Evolutionary conservation across 495 filamentous ascomycete species (phyloP).

Genomic region (Choiromyces venosus): DNA sequence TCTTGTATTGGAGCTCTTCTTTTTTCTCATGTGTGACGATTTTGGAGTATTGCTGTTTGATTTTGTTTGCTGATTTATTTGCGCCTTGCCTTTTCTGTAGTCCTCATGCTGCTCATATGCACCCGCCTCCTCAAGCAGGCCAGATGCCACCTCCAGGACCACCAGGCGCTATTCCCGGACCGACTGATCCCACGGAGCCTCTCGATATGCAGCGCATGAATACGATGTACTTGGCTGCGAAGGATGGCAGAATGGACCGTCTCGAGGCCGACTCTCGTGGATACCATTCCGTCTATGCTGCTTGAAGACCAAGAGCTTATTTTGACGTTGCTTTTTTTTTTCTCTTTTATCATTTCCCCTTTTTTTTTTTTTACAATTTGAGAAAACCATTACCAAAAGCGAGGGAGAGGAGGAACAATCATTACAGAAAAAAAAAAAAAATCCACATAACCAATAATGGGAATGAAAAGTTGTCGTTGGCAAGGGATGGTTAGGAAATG

Average conservation of each 20-base stretch:
- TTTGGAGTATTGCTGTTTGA: conserved; percentile 38
- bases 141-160: conserved; percentile 45
- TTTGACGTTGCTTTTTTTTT: background rate
- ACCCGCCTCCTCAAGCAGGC: conserved; percentile 46
- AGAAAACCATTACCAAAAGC: background rate
- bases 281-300: conserved; percentile 47
- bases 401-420: background rate
- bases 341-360: background rate
- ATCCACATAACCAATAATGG: conserved; percentile 38
- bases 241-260: conserved; percentile 47
- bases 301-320: conserved; percentile 15
- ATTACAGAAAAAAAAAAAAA: conserved; percentile 13
- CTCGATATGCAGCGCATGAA: conserved; percentile 48
- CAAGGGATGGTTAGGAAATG: background rate
- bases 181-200: conserved; percentile 46
- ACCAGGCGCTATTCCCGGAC: conserved; percentile 47
- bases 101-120: conserved; percentile 50
- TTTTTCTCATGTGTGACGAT: conserved; percentile 25
- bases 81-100: conserved; percentile 44
- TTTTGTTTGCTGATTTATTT: conserved; percentile 43
- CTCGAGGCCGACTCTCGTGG: conserved; percentile 49
- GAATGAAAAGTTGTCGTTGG: conserved; percentile 13
- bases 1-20: conserved; percentile 26
- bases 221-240: conserved; percentile 47
- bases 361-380: background rate